Evolutionary conservation across 1,284 basidiomycete species (phyloP), one percentile per base, ranked within the genome.

Genomic region (Entoloma clypeatum): DNA sequence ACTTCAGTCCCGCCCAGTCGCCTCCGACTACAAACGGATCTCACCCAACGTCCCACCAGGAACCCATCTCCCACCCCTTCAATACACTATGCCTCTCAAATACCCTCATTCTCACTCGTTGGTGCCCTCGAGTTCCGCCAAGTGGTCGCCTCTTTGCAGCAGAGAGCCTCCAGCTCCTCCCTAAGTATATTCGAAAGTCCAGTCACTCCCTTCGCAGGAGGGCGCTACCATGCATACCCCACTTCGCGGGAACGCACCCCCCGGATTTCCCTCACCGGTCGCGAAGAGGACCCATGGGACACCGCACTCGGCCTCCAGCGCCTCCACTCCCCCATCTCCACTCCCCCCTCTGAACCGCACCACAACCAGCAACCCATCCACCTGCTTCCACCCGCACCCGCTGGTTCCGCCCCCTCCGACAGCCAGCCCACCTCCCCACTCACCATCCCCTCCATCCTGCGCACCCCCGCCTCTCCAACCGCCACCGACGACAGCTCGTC

Each of bases 71-170:
- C 72, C 58, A 51, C 63, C 58, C 56, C 71, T 47, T 48, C 57
- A 8, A 4, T 61, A 40, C 54, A 69, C 3, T 62, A 59, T 48
- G 58, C 67, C 21, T 21, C 62, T 6, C 74, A 78, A 44, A 75
- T 89, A 64, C 86, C 86, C 1, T 87, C 85, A 1, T 92, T 93
- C 62, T 95, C 92, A 5, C 75, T 98, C 1, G 77, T 96, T 2
- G 90, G 93, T 7, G 93, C 94, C 0, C 78, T 98, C 39, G 94
- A 97, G 61, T 97, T 97, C 63, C 74, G 91, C 19, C 85, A 93
- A 46, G 87, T 96, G 10, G 86, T 97, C 10, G 75, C 86, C 11
- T 86, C 85, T 0, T 70, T 98, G 7, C 77, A 81, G 43, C 71
- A 74, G 36, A 73, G 86, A 50, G 79, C 83, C 1, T 68, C 80